Percentiles rank a stretch among this genome's conserved stretches.
Evolutionary conservation across 2,329 filamentous ascomycete genomes (phyloP).

Genomic region (Phyllosticta ampelicida): DNA sequence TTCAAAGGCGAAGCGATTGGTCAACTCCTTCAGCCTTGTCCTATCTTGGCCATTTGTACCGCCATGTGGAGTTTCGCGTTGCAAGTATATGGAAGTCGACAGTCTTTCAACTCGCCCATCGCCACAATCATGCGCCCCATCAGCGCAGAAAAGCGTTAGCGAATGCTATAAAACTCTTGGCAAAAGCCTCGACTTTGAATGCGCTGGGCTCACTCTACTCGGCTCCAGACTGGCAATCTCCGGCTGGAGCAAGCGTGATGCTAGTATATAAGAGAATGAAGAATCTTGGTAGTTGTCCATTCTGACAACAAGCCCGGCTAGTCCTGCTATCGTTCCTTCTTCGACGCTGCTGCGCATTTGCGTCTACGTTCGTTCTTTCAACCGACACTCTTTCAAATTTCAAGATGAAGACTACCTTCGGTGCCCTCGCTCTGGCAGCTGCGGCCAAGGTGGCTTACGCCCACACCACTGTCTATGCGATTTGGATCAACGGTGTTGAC

Average conservation of each 20-base stretch:
- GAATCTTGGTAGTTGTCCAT: neutral
- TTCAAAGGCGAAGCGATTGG: neutral
- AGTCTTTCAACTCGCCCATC: neutral
- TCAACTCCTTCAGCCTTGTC: neutral
- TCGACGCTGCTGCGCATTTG: conserved; percentile 5
- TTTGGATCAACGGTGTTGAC: conserved; percentile 33
- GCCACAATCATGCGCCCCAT: neutral
- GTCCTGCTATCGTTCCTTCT: neutral
- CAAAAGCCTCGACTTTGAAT: neutral
- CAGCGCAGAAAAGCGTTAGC: conserved; percentile 2
- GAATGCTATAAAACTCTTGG: conserved; percentile 6
- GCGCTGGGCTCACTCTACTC: neutral
- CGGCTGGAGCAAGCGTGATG: neutral
- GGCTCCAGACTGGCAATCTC: neutral
- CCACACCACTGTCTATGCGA: conserved; percentile 26
- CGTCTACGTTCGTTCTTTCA: conserved; percentile 5
- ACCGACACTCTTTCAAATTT: conserved; percentile 11
- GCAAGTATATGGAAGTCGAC: neutral
- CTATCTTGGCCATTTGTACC: neutral
- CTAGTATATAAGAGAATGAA: neutral
- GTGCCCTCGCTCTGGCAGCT: conserved; percentile 22
- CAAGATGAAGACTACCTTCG: conserved; percentile 23
- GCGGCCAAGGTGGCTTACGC: conserved; percentile 21
- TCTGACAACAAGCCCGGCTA: too few species aligned
- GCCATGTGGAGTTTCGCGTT: neutral